Base-by-base conservation (phyloP, 106 monocot species). In the Posidonia australis region DNA sequence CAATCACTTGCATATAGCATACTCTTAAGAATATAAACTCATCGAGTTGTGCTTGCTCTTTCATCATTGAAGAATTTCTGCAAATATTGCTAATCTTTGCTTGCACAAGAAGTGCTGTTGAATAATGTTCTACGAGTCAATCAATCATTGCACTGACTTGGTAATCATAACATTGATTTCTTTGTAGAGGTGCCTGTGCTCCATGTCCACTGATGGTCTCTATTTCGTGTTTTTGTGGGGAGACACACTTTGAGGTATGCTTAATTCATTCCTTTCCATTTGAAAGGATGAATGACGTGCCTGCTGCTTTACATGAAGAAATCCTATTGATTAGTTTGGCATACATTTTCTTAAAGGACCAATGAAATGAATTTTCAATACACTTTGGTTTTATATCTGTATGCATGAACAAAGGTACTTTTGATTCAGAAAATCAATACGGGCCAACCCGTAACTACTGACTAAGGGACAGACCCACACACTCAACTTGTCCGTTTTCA, bases 201-300 rank as follows among this genome's bases (percentile, higher is more conserved):
- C 94, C 94, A 64, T 94, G 94, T 61, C 94, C 94, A 14, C 70
- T 94, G 82, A 86, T 82, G 86, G 84, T 90, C 53, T 65, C 81
- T 24, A 94, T 94, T 81, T 81, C 86, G 54, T 94, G 94, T 68
- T 56, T 64, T 46, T 94, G 94, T 67, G 86, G 90, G 19, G 80
- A 84, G 70, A 87, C 94, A 72, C 55, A 57, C 54, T 90, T 84
- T 70, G 90, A 94, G 94, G 94, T 94, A 55, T 28, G 66, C 21
- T 74, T 67, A 46, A 45, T 56, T 31, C 46, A 12, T 63, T 9
- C 5, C 21, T 3, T 5, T 57, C 36, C 5, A 13, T 57, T 57
- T 26, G 28, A 57, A 57, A 57, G 26, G 18, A 57, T 57, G 27
- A 58, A 22, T 13, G 3, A 58, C 13, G 10, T 58, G 14, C 26